Evolutionary conservation across 257 asterid species (phyloP), one percentile per base, ranked within the genome.

Genomic region (Schizonepeta tenuifolia): DNA sequence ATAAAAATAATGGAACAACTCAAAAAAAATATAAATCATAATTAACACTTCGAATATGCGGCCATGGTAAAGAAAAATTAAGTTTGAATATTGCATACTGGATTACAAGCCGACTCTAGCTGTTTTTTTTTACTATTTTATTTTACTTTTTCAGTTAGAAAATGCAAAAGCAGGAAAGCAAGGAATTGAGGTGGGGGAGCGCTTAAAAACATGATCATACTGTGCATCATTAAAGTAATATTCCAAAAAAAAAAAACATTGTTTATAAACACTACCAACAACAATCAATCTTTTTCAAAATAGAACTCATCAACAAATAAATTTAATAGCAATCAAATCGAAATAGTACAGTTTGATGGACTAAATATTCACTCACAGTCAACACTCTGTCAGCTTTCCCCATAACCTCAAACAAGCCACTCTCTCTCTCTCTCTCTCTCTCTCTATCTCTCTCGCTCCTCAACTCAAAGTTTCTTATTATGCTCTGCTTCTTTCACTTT

Each of bases 341-440:
- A 75, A 75, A 77, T 54, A 47, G 40, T 40, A 35, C 41, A 40
- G 60, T 66, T 76, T 7, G 49, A 44, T 70, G 41, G 65, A 36
- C 77, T 47, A 40, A 67, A 58, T 53, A 73, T 50, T 67, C 43
- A 47, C 75, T 31, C 51, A 35, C 76, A 78, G 87, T 81, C 85
- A 85, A 72, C 79, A 77, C 55, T 9, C 67, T 59, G 83, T 75
- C 95, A 79, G 81, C 93, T 85, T 87, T 89, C 83, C 94, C 91
- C 40, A 84, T 36, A 38, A 53, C 64, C 80, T 62, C 85, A 78
- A 72, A 80, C 14, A 81, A 65, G 33, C 28, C 57, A 22, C 55
- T 63, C 71, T 50, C 77, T 70, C 65, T 8, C 74, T 38, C 53
- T 9, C 77, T 24, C 22, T 22, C 50, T 14, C 17, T 22, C 14